Conservation (phyloP, 306 rosid species). For the Lablab purpureus region DNA sequence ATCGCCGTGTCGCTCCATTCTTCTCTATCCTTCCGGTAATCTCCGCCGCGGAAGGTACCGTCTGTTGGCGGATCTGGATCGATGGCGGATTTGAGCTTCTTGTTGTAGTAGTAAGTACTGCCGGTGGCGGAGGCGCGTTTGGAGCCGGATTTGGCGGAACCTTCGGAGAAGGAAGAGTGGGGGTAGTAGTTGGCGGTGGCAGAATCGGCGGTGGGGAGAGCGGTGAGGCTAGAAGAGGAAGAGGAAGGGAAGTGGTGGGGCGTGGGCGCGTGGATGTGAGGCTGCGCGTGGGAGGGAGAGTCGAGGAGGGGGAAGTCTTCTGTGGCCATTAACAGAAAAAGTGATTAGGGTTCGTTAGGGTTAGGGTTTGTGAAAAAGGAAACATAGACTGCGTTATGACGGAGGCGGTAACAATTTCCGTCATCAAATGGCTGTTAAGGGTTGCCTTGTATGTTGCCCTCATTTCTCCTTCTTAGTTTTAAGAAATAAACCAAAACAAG, state of each 20-base stretch:
- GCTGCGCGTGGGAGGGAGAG: constrained; percentile 47
- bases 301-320: constrained; percentile 46
- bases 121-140: constrained; percentile 23
- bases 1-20: constrained; percentile 63
- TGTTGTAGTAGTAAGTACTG: constrained; percentile 29
- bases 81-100: constrained; percentile 43
- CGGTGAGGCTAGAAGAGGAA: constrained; percentile 38
- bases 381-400: constrained; percentile 47
- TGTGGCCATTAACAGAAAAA: constrained; percentile 42
- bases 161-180: constrained; percentile 30
- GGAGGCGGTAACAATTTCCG: constrained; percentile 36
- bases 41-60: constrained; percentile 29
- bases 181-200: constrained; percentile 14
- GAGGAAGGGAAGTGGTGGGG: constrained; percentile 48
- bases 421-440: constrained; percentile 3
- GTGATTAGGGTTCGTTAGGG: background rate
- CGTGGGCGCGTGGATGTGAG: constrained; percentile 50
- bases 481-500: background rate
- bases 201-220: constrained; percentile 28
- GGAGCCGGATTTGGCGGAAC: constrained; percentile 38
- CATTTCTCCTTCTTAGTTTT: background rate
- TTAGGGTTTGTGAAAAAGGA: constrained; percentile 31
- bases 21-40: constrained; percentile 57
- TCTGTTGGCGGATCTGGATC: constrained; percentile 43
- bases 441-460: no score